Evolutionary conservation across 139 green algal genomes (phyloP).

Genomic region (Diplosphaera chodatii): DNA sequence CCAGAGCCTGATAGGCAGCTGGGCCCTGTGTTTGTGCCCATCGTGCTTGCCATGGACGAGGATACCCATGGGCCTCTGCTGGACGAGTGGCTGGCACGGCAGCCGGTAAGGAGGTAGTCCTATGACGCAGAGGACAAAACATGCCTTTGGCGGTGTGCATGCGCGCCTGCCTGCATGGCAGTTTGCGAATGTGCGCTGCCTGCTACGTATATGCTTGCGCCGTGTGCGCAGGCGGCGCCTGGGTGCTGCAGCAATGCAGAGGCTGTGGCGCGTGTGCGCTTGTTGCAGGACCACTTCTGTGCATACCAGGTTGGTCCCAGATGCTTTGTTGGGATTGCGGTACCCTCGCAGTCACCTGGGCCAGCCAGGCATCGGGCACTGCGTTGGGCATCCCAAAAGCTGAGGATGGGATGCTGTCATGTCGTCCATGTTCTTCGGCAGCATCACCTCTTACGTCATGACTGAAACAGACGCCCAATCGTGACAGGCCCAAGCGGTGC

Average conservation of each 20-base stretch:
- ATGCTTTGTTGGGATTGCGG: background rate
- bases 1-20: background rate
- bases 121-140: too few relatives aligned
- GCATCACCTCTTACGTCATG: too few relatives aligned
- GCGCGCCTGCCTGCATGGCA: too few relatives aligned
- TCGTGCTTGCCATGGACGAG: constrained; percentile 49
- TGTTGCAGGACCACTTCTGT: constrained; percentile 57
- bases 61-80: constrained; percentile 44
- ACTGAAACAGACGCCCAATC: too few relatives aligned
- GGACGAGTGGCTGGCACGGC: constrained; percentile 28
- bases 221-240: background rate
- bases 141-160: too few relatives aligned
- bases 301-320: constrained; percentile 30
- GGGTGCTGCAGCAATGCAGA: constrained; percentile 2
- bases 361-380: too few relatives aligned
- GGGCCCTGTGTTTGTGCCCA: constrained; percentile 57
- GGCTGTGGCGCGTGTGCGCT: constrained; percentile 21
- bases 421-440: too few relatives aligned
- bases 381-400: too few relatives aligned
- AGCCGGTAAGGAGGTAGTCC: constrained; percentile 19
- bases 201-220: too few relatives aligned
- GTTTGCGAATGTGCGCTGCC: too few relatives aligned
- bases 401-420: too few relatives aligned
- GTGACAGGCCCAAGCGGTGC: constrained; percentile 22
- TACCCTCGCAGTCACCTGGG: too few relatives aligned